Evolutionary conservation across 2,329 filamentous ascomycete species (phyloP).

Genomic region (Penicillium sp.): DNA sequence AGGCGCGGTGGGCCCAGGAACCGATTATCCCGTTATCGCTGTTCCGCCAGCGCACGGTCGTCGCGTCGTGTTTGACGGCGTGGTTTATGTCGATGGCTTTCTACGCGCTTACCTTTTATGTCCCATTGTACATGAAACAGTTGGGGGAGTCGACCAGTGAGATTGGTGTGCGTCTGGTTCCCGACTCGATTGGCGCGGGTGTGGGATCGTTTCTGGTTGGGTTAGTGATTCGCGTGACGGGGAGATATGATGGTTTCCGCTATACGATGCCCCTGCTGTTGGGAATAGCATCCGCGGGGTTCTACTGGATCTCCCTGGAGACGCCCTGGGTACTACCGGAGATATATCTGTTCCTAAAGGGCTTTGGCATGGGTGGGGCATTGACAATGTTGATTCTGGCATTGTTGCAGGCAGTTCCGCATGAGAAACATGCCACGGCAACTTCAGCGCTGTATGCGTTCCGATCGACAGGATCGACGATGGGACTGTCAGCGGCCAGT

Average conservation of each 20-base stretch:
- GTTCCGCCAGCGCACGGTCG: slow-evolving; percentile 13
- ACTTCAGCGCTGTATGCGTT: slow-evolving; percentile 19
- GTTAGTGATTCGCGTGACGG: slow-evolving; percentile 12
- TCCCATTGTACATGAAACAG: slow-evolving; percentile 17
- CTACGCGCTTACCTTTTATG: slow-evolving; percentile 17
- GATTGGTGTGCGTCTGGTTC: slow-evolving; percentile 15
- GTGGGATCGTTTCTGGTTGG: slow-evolving; percentile 17
- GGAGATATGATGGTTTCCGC: slow-evolving; percentile 12
- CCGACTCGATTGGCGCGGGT: slow-evolving; percentile 16
- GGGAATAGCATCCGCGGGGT: slow-evolving; percentile 5
- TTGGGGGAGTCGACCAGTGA: slow-evolving; percentile 15
- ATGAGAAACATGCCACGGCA: slow-evolving; percentile 15
- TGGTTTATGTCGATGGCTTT: slow-evolving; percentile 21
- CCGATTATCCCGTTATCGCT: slow-evolving; percentile 21
- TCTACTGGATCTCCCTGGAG: slow-evolving; percentile 4
- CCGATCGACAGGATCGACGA: slow-evolving; percentile 16
- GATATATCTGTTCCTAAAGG: slow-evolving; percentile 14
- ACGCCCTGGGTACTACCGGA: slow-evolving; percentile 15
- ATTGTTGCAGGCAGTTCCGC: slow-evolving; percentile 13
- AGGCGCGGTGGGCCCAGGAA: slow-evolving; percentile 15
- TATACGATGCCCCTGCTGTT: slow-evolving; percentile 10
- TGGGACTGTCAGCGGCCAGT: slow-evolving; percentile 13
- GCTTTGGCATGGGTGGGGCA: slow-evolving; percentile 14
- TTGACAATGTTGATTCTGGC: slow-evolving; percentile 19
- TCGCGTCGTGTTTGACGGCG: slow-evolving; percentile 17